Evolutionary conservation across 169 alveolate species (phyloP).

Genomic region (Plasmodium coatneyi): DNA sequence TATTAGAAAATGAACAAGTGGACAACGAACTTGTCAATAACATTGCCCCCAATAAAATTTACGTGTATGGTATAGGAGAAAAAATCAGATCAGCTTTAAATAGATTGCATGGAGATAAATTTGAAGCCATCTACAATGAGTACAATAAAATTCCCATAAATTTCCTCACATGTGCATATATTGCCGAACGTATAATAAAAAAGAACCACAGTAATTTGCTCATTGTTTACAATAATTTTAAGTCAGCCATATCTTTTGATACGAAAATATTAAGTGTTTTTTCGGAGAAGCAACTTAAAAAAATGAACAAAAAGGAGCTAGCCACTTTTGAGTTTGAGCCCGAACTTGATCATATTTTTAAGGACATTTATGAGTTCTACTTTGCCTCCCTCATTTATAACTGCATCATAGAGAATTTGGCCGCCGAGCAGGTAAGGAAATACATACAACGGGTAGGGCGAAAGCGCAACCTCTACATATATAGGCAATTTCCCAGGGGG

Average conservation of each 20-base stretch:
- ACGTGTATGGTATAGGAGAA: constrained; percentile 81
- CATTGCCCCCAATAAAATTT: constrained; percentile 66
- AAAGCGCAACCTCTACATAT: neutral
- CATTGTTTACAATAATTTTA: constrained; percentile 87
- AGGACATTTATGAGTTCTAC: constrained; percentile 84
- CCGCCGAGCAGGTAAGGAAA: constrained; percentile 80
- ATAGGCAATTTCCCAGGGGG: neutral
- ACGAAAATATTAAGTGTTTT: constrained; percentile 82
- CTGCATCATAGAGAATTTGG: constrained; percentile 82
- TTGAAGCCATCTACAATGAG: constrained; percentile 72
- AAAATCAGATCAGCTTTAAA: constrained; percentile 80
- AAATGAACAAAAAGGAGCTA: constrained; percentile 82
- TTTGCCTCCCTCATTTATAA: constrained; percentile 82
- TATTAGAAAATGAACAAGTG: constrained; percentile 45
- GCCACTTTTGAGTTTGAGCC: constrained; percentile 85
- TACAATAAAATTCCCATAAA: constrained; percentile 49
- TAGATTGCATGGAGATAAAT: constrained; percentile 79
- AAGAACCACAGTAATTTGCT: constrained; percentile 83
- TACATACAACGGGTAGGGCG: neutral
- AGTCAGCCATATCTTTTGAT: constrained; percentile 89
- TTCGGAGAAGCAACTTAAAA: constrained; percentile 78
- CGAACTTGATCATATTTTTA: constrained; percentile 79
- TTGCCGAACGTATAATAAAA: constrained; percentile 76
- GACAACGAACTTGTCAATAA: constrained; percentile 23
- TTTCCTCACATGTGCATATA: constrained; percentile 53